Conservation (phyloP, 192 early-diverging fungal species). For the Coemansia aciculifera region DNA sequence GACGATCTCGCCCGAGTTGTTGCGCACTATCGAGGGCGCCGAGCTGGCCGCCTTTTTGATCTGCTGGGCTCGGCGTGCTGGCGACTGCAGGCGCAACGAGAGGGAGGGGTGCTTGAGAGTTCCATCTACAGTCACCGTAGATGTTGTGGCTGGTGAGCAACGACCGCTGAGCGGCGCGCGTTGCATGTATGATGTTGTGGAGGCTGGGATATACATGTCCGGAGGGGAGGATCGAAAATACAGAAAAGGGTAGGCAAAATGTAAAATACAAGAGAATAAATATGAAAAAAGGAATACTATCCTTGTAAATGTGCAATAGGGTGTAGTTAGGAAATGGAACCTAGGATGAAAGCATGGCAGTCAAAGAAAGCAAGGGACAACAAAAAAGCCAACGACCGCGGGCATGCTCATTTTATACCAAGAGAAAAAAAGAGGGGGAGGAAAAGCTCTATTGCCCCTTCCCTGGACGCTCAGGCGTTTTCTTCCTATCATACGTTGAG, state of each 20-base stretch:
- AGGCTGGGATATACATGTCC: conserved; percentile 52
- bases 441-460: neutral
- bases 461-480: neutral
- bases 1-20: conserved; percentile 54
- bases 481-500: neutral
- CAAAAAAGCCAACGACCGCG: neutral
- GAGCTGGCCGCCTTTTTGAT: conserved; percentile 16
- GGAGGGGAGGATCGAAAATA: neutral
- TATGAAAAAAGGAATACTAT: neutral
- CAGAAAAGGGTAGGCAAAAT: neutral
- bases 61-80: conserved; percentile 12
- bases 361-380: neutral
- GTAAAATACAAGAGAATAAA: neutral
- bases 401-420: conserved; percentile 2
- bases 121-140: conserved; percentile 2
- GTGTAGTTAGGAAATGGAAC: neutral
- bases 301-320: neutral
- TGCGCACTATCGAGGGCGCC: conserved; percentile 42
- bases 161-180: conserved; percentile 18
- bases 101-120: conserved; percentile 5
- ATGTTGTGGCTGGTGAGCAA: conserved; percentile 18
- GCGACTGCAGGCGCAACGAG: conserved; percentile 22
- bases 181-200: conserved; percentile 17
- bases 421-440: neutral
- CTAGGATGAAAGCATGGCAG: conserved; percentile 1